Conservation (phyloP, 116 monocot species). For the Phalaenopsis hybrid region DNA sequence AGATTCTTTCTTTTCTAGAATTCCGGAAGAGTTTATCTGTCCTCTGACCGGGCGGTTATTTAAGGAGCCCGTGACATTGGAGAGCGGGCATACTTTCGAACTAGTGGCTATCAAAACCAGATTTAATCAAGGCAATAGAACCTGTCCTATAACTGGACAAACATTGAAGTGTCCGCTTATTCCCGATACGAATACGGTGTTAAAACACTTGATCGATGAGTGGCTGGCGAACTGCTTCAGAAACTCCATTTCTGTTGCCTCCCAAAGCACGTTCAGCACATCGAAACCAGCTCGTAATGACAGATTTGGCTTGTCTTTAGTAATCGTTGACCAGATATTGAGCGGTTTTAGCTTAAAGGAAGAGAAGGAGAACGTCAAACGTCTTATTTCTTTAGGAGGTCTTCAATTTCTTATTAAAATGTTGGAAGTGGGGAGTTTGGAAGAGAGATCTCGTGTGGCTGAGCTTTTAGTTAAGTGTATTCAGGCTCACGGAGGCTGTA, state of each 20-base stretch:
- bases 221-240: slow-evolving; percentile 33
- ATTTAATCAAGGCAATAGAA: slow-evolving; percentile 30
- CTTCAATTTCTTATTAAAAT: slow-evolving; percentile 28
- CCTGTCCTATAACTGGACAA: slow-evolving; percentile 33
- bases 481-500: slow-evolving; percentile 36
- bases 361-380: slow-evolving; percentile 21
- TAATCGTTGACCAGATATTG: slow-evolving; percentile 29
- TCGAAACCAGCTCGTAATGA: not conserved
- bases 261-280: not conserved
- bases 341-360: too few species aligned
- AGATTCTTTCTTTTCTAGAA: slow-evolving; percentile 23
- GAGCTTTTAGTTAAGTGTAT: slow-evolving; percentile 32
- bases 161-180: slow-evolving; percentile 11
- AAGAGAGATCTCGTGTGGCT: slow-evolving; percentile 19
- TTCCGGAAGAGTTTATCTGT: slow-evolving; percentile 31
- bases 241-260: slow-evolving; percentile 12
- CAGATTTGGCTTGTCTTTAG: slow-evolving; percentile 13
- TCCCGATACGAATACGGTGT: slow-evolving; percentile 26
- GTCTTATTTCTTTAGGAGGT: slow-evolving; percentile 45
- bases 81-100: slow-evolving; percentile 39
- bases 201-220: slow-evolving; percentile 31
- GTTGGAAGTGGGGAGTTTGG: slow-evolving; percentile 24
- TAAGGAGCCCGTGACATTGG: slow-evolving; percentile 36
- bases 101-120: slow-evolving; percentile 27
- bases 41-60: slow-evolving; percentile 32